These are phyloP conservation scores for Claviceps africana DNA, from an alignment of 2,329 filamentous ascomycete genomes.

Conservation along the genomic window DNA sequence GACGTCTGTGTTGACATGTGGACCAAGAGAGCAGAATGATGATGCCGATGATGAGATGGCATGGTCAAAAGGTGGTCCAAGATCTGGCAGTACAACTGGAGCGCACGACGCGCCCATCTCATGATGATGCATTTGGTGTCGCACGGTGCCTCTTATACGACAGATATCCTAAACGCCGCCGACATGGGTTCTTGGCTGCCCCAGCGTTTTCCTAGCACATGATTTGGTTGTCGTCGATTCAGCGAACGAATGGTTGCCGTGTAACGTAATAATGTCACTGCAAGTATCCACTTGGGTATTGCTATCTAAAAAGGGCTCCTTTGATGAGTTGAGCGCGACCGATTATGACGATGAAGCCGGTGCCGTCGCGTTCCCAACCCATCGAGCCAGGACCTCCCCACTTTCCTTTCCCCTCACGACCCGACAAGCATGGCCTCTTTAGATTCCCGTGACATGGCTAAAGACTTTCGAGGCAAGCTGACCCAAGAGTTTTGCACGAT, in stretches of 20 bases:
- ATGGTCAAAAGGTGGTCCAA: not conserved
- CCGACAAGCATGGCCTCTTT: not conserved
- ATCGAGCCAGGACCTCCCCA: not conserved
- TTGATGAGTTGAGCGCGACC: not conserved
- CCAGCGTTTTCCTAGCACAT: not conserved
- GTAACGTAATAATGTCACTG: not conserved
- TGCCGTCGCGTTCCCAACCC: not conserved
- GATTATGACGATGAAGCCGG: not conserved
- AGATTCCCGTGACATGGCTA: constrained; percentile 53
- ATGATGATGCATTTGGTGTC: too few relatives aligned
- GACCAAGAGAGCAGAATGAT: not conserved
- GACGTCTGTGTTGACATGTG: constrained; percentile 5
- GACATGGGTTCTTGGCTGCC: too few relatives aligned
- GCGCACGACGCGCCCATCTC: not conserved
- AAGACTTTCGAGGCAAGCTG: constrained; percentile 81
- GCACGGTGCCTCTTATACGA: not conserved
- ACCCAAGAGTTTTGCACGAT: constrained; percentile 67
- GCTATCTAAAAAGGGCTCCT: not conserved
- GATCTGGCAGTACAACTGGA: not conserved
- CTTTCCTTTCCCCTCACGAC: not conserved
- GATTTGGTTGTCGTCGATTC: not conserved
- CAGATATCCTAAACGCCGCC: not conserved
- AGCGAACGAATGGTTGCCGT: not conserved
- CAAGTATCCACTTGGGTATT: not conserved
- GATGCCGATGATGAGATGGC: not conserved